phyloP scores from a whole-genome alignment of 2,329 filamentous ascomycete species.

The Leptodontidium sp. region DNA sequence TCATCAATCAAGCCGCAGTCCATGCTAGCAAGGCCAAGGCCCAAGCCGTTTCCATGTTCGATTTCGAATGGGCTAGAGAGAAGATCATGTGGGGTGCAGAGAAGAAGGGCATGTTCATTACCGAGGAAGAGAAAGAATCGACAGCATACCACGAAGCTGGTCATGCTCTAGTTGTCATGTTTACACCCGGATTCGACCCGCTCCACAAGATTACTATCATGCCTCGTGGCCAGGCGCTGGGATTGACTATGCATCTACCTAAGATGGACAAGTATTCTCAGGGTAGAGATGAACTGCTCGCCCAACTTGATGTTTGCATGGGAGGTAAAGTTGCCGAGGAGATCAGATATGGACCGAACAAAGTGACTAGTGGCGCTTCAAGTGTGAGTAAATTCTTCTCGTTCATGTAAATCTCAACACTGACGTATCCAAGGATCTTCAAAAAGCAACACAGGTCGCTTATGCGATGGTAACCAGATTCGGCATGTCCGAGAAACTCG shows the following conservation, averaged over 20 bases:
- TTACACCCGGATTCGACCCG: conserved; percentile 74
- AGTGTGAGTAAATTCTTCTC: conserved; percentile 60
- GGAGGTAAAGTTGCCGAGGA: conserved; percentile 92
- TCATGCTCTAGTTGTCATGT: conserved; percentile 89
- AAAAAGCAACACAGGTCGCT: conserved; percentile 80
- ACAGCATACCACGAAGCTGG: conserved; percentile 98
- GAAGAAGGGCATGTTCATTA: conserved; percentile 86
- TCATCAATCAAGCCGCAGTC: conserved; percentile 95
- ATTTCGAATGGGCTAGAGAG: conserved; percentile 98
- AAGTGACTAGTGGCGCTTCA: conserved; percentile 88
- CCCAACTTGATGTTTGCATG: conserved; percentile 80
- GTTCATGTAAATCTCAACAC: conserved; percentile 33
- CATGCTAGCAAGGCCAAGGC: conserved; percentile 90
- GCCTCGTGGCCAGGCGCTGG: conserved; percentile 84
- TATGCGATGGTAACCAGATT: conserved; percentile 88
- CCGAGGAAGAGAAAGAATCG: conserved; percentile 91
- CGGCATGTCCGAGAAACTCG: conserved; percentile 88
- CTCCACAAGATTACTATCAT: conserved; percentile 98
- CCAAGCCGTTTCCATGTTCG: conserved; percentile 74
- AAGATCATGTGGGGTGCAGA: conserved; percentile 98
- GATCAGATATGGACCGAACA: conserved; percentile 88
- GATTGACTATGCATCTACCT: conserved; percentile 86
- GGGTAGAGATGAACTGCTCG: conserved; percentile 84
- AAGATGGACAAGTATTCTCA: conserved; percentile 93
- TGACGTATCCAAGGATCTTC: conserved; percentile 72